phyloP scores from a whole-genome alignment of 805 yeast species.

The Candida incommunis region DNA sequence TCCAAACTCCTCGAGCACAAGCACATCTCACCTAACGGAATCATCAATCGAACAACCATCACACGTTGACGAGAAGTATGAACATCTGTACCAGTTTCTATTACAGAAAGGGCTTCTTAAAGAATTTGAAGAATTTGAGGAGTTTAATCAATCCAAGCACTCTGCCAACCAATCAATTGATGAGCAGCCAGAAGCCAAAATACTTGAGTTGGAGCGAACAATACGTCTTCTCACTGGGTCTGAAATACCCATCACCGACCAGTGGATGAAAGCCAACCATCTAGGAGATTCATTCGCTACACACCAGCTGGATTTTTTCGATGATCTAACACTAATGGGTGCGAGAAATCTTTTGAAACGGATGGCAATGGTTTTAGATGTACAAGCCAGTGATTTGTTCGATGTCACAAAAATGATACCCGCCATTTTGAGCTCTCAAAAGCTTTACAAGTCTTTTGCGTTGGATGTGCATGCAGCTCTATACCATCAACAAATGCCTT shows the following conservation, averaged over 20 bases:
- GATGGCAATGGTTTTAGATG: background rate
- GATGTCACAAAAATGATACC: background rate
- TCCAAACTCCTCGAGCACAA: background rate
- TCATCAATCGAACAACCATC: background rate
- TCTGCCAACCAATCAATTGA: too few relatives aligned
- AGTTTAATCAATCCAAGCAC: background rate
- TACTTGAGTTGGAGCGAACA: background rate
- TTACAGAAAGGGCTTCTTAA: background rate
- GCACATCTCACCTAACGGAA: background rate
- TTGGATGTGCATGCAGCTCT: background rate
- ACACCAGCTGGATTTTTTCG: background rate
- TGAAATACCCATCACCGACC: background rate
- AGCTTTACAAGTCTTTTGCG: background rate
- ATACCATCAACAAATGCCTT: background rate
- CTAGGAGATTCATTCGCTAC: background rate
- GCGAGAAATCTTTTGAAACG: background rate
- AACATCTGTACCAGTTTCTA: too few relatives aligned
- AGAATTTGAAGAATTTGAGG: background rate
- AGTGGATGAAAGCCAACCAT: conserved; percentile 1
- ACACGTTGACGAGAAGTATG: too few relatives aligned
- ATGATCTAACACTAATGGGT: background rate
- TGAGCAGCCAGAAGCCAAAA: background rate
- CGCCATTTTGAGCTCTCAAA: background rate
- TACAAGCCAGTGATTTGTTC: background rate
- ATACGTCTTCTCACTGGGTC: background rate